These are phyloP conservation scores for Corchorus olitorius DNA, from an alignment of 345 rosid species.

Conservation along the genomic window DNA sequence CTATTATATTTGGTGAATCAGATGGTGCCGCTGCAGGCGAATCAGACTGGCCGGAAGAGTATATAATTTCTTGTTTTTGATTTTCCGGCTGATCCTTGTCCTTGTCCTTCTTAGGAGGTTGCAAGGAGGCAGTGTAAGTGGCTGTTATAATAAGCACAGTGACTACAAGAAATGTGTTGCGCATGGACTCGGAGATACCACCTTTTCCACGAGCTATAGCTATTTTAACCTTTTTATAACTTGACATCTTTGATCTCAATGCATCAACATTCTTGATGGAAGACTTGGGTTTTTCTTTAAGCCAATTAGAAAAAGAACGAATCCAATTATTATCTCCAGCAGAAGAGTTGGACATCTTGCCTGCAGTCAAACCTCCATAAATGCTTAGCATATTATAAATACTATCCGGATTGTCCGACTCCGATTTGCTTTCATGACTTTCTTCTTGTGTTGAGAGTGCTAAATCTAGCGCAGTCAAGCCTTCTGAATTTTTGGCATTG, in stretches of 20 bases:
- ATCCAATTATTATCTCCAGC: too few relatives aligned
- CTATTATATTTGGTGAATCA: too few relatives aligned
- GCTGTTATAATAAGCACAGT: not conserved
- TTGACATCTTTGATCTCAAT: constrained; percentile 8
- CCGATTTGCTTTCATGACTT: not conserved
- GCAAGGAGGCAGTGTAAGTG: not conserved
- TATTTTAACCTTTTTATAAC: not conserved
- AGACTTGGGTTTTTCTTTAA: not conserved
- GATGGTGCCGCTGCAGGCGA: too few relatives aligned
- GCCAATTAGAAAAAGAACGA: too few relatives aligned
- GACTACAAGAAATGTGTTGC: not conserved
- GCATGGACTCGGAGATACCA: not conserved
- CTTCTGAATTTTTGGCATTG: not conserved
- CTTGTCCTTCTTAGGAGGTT: too few relatives aligned
- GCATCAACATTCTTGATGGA: too few relatives aligned
- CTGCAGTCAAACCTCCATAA: not conserved
- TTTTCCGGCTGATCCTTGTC: too few relatives aligned
- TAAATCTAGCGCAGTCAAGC: not conserved
- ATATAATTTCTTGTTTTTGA: too few relatives aligned
- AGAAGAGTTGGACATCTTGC: too few relatives aligned
- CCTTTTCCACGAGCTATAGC: not conserved
- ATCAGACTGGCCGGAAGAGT: too few relatives aligned
- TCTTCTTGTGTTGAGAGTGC: not conserved
- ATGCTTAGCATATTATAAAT: not conserved
- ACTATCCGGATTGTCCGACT: not conserved